A percentile compares a stretch with the other conserved stretches of the same genome.
Conservation (phyloP, 441 rosid species). For the Biscutella laevigata region DNA sequence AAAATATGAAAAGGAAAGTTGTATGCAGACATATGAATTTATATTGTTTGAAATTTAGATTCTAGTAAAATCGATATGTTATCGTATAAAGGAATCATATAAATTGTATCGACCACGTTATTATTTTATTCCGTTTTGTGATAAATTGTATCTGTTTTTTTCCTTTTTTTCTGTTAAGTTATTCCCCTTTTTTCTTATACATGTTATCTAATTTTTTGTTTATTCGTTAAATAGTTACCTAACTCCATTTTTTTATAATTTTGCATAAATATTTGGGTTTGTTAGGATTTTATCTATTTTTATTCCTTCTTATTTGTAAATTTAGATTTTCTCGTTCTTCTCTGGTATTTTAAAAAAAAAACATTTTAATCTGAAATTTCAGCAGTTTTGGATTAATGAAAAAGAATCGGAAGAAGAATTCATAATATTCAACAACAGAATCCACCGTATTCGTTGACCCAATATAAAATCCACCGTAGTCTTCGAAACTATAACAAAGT, state of each 20-base stretch:
- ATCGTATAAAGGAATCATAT: conserved; percentile 2
- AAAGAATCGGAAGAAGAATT: no score
- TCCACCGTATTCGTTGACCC: conserved; percentile 20
- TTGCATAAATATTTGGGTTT: conserved; percentile 18
- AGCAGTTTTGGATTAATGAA: not conserved
- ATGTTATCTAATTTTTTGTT: not conserved
- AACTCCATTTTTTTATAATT: not conserved
- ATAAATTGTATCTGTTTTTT: conserved; percentile 8
- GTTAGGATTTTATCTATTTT: conserved; percentile 15
- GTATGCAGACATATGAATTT: no score
- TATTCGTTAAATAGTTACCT: conserved; percentile 16
- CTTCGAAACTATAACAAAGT: not conserved
- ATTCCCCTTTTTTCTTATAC: not conserved
- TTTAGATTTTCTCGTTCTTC: not conserved
- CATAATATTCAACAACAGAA: conserved; percentile 23
- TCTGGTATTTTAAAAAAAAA: not conserved
- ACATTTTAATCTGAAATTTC: not conserved
- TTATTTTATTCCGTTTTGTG: conserved; percentile 14
- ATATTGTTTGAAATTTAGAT: not conserved
- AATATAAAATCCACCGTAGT: no score
- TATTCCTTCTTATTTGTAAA: not conserved
- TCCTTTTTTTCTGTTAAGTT: conserved; percentile 1
- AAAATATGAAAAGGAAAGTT: no score
- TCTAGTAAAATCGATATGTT: not conserved
- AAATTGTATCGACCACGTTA: conserved; percentile 6